Evolutionary conservation across 202 grass and related monocot genomes (phyloP).

Genomic region (Dendrocalamus latiflorus): DNA sequence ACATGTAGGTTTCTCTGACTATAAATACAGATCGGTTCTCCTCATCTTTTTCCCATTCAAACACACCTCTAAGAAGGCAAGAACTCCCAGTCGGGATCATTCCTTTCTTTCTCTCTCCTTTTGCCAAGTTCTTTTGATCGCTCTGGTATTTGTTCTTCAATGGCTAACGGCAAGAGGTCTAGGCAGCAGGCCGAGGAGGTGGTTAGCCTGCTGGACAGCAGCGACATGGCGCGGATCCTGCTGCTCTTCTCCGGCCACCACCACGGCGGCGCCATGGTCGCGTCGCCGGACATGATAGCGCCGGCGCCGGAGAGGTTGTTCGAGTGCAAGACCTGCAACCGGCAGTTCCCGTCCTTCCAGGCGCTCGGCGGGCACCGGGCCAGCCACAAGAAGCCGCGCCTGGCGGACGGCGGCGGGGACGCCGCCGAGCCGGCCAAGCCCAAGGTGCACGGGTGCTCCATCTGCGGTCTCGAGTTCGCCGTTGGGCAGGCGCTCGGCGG

Average conservation of each 20-base stretch:
- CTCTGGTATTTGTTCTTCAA: background rate
- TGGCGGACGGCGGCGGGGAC: constrained; percentile 1
- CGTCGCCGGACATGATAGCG: background rate
- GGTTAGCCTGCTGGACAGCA: constrained; percentile 34
- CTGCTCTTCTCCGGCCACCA: constrained; percentile 46
- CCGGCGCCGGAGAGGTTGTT: constrained; percentile 47
- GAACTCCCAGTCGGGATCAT: background rate
- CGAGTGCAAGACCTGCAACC: constrained; percentile 82
- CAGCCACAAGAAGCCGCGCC: constrained; percentile 64
- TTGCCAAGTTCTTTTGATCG: background rate
- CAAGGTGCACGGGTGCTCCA: constrained; percentile 78
- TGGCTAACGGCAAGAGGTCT: constrained; percentile 59
- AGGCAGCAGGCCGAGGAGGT: constrained; percentile 28
- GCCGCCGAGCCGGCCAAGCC: constrained; percentile 38
- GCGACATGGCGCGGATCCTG: constrained; percentile 51
- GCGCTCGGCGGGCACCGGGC: constrained; percentile 76
- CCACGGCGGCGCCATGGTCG: background rate
- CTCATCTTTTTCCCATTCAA: background rate
- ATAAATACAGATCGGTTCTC: background rate
- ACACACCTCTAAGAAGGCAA: background rate
- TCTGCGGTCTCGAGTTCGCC: constrained; percentile 81
- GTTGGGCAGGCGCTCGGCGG: constrained; percentile 82
- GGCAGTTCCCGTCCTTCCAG: constrained; percentile 70
- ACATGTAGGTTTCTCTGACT: background rate
- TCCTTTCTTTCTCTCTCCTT: background rate